Conservation (phyloP, 2,329 filamentous ascomycete genomes). For the Diaporthe aspalathi region DNA sequence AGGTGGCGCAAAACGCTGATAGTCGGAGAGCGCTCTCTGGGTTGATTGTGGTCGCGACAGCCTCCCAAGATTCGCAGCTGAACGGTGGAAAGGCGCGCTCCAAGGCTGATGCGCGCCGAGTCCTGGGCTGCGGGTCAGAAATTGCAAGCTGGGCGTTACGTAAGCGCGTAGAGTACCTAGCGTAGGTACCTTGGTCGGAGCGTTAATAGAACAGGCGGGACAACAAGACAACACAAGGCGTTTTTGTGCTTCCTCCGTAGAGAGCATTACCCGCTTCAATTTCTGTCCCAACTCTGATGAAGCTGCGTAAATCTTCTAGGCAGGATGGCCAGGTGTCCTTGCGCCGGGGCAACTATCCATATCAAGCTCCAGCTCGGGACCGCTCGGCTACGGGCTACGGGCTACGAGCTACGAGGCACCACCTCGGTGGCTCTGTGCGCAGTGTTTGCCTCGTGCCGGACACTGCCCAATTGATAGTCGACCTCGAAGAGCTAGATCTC, state of each 20-base stretch:
- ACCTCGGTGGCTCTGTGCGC: slow-evolving; percentile 11
- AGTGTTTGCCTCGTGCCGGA: slow-evolving; percentile 1
- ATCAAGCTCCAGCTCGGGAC: slow-evolving; percentile 6
- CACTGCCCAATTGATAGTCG: too few species aligned
- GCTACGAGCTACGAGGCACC: slow-evolving; percentile 4
- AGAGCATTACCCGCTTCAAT: background rate
- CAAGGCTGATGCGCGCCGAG: slow-evolving; percentile 14
- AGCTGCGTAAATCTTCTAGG: slow-evolving; percentile 1
- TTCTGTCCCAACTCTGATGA: background rate
- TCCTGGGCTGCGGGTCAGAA: slow-evolving; percentile 25
- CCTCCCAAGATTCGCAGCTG: slow-evolving; percentile 21
- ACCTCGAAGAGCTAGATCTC: too few species aligned
- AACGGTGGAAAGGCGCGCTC: slow-evolving; percentile 28
- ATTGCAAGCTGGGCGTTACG: slow-evolving; percentile 29
- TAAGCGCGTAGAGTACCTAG: slow-evolving; percentile 8
- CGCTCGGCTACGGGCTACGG: background rate
- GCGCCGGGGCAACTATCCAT: background rate
- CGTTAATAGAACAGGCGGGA: background rate
- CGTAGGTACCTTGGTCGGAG: background rate
- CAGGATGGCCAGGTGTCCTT: background rate
- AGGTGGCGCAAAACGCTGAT: slow-evolving; percentile 37
- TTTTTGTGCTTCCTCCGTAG: background rate
- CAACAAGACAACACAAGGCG: background rate
- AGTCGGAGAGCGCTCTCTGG: slow-evolving; percentile 7
- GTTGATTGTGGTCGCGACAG: slow-evolving; percentile 27